Conservation (phyloP, 2,329 filamentous ascomycete species). For the Metarhizium rileyi region DNA sequence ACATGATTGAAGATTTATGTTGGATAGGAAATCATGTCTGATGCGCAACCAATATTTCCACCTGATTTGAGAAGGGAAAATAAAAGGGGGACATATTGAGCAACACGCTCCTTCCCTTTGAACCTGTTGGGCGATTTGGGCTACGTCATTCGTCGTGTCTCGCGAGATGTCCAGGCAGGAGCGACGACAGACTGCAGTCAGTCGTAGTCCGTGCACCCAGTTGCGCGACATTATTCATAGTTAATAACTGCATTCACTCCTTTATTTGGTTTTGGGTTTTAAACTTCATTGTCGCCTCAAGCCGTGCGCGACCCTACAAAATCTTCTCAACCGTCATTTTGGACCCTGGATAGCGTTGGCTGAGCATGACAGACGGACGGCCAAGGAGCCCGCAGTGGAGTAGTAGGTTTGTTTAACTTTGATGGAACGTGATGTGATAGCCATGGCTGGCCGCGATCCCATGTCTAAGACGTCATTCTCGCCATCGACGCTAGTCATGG, state of each 20-base stretch:
- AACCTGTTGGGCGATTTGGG: not conserved
- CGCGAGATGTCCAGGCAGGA: not conserved
- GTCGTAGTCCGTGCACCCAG: too few relatives aligned
- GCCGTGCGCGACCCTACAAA: too few relatives aligned
- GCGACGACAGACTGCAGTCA: too few relatives aligned
- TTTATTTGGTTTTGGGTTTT: too few relatives aligned
- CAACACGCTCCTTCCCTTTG: not conserved
- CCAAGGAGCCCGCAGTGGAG: not conserved
- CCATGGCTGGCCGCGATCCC: not conserved
- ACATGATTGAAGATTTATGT: too few relatives aligned
- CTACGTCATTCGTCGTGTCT: not conserved
- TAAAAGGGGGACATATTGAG: too few relatives aligned
- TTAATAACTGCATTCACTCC: too few relatives aligned
- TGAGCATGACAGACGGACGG: not conserved
- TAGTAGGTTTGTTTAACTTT: too few relatives aligned
- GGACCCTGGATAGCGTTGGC: not conserved
- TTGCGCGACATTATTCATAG: too few relatives aligned
- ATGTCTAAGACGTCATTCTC: constrained; percentile 1
- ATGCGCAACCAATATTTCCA: not conserved
- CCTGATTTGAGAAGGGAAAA: not conserved
- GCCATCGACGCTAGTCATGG: not conserved
- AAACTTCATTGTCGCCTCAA: too few relatives aligned
- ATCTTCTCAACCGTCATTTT: not conserved
- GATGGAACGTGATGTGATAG: not conserved
- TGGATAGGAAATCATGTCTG: too few relatives aligned